Evolutionary conservation across 352 stramenopile species (phyloP), one percentile per base, ranked within the genome.

Genomic region (Lagenidium giganteum): DNA sequence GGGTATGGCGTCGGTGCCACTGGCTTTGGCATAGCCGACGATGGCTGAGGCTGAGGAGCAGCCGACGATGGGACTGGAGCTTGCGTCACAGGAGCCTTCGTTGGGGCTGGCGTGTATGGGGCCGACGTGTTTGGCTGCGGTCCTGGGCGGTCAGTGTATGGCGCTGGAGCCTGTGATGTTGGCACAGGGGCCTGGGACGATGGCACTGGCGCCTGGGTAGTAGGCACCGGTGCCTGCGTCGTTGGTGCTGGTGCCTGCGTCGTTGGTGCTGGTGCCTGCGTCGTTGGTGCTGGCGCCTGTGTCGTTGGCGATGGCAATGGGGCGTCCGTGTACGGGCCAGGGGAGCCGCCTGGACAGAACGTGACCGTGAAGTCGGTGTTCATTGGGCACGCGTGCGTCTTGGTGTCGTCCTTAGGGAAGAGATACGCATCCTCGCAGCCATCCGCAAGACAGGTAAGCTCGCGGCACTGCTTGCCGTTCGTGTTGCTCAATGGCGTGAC

Each of bases 391-490:
- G 66, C 75, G 56, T 87, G 74, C 7, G 72, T 87, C 72, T 90
- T 90, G 28, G 42, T 60, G 55, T 87, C 72, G 44, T 91, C 75
- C 55, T 75, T 57, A 0, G 79, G 79, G 47, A 67, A 85, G 13
- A 64, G 52, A 67, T 91, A 91, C 32, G 75, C 73, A 30, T 91
- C 79, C 20, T 56, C 36, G 47, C 79, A 91, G 18, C 46, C 63
- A 41, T 85, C 71, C 5, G 52, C 42, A 14, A 70, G 43, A 38
- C 79, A 91, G 39, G 51, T 73, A 37, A 91, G 45, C 38, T 79
- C 45, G 13, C 63, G 57, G 54, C 75, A 90, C 39, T 68, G 75
- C 49, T 67, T 59, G 25, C 67, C 67, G 54, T 75, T 83, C 12
- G 61, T 71, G 66, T 90, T 84, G 46, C 56, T 60, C 20, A 42